Conservation (phyloP, 2,329 filamentous ascomycete species). For the Aspergillus fructus region DNA sequence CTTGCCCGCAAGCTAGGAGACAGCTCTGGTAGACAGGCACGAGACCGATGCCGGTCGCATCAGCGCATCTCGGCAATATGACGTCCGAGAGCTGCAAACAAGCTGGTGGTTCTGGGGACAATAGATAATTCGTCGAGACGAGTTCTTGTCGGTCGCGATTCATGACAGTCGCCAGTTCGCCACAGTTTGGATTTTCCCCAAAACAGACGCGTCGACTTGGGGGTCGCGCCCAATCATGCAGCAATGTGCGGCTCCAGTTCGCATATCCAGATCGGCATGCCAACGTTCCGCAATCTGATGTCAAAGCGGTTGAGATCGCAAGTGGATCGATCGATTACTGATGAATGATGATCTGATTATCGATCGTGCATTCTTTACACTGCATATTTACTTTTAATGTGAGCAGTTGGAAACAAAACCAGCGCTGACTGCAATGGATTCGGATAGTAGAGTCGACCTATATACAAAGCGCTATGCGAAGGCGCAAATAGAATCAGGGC, state of each 20-base stretch:
- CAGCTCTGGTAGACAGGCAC: neutral
- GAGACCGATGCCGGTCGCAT: constrained; percentile 15
- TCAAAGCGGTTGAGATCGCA: neutral
- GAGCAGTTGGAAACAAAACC: neutral
- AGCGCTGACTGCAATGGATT: constrained; percentile 13
- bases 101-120: neutral
- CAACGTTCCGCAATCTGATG: neutral
- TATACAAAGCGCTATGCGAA: constrained; percentile 11
- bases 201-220: neutral
- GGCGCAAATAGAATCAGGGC: constrained; percentile 6
- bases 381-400: neutral
- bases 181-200: neutral
- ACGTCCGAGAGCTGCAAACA: constrained; percentile 16
- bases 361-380: neutral
- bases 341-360: neutral
- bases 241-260: neutral
- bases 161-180: neutral
- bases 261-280: neutral
- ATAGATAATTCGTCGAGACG: neutral
- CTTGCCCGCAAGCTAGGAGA: neutral
- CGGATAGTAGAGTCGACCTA: constrained; percentile 8
- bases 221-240: neutral
- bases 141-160: no score
- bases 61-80: constrained; percentile 13
- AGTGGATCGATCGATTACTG: neutral